phyloP scores from a whole-genome alignment of 2,329 filamentous ascomycete species.

The Didymella exigua region DNA sequence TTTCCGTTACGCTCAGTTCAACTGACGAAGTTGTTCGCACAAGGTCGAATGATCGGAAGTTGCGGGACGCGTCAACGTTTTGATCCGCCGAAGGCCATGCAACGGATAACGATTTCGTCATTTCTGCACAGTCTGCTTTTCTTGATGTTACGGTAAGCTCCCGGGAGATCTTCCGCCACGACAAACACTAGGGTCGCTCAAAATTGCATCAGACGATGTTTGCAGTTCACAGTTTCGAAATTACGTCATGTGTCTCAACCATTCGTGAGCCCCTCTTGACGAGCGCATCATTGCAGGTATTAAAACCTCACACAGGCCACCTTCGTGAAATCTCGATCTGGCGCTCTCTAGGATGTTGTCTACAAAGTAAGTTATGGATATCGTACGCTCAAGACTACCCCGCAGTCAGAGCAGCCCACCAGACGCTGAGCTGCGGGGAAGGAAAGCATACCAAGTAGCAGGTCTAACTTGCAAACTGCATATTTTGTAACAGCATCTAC shows the following conservation, averaged over 20 bases:
- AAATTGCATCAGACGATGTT: no score
- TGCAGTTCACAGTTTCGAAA: neutral
- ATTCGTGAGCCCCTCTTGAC: neutral
- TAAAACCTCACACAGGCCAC: neutral
- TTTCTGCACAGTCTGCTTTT: constrained; percentile 1
- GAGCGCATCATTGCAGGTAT: neutral
- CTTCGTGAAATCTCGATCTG: neutral
- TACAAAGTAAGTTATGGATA: no score
- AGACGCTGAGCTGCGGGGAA: constrained; percentile 4
- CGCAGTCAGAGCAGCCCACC: neutral
- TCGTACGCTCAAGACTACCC: neutral
- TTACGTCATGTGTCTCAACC: neutral
- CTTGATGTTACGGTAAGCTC: neutral
- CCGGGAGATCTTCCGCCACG: neutral
- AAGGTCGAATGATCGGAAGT: constrained; percentile 30
- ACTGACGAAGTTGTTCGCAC: neutral
- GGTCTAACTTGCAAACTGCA: neutral
- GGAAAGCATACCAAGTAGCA: neutral
- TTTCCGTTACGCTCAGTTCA: neutral
- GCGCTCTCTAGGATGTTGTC: no score
- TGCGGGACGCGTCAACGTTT: constrained; percentile 17
- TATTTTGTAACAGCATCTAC: neutral
- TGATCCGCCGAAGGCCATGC: constrained; percentile 3
- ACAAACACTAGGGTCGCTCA: neutral
- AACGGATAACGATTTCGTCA: constrained; percentile 17